Evolutionary conservation across 768 basidiomycete species (phyloP).

Genomic region (Tulasnella sp.): DNA sequence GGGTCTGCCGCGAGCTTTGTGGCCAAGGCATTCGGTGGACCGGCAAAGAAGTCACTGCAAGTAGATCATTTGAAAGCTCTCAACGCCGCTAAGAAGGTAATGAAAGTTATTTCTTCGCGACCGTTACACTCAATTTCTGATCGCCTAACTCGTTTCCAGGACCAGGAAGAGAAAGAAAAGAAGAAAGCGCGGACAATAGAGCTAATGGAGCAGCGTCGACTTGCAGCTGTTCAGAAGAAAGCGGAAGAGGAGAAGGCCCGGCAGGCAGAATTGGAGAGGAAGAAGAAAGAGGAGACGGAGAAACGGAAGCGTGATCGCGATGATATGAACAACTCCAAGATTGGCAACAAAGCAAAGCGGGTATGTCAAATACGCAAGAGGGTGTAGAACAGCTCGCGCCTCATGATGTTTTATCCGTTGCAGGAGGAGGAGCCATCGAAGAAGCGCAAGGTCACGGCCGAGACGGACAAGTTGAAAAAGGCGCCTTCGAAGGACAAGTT

Average conservation of each 20-base stretch:
- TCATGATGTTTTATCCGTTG: constrained; percentile 24
- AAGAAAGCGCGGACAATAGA: constrained; percentile 64
- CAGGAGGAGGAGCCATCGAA: constrained; percentile 56
- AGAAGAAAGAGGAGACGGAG: constrained; percentile 61
- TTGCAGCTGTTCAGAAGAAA: constrained; percentile 62
- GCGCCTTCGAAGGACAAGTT: constrained; percentile 44
- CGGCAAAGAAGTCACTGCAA: constrained; percentile 54
- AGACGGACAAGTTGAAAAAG: constrained; percentile 54
- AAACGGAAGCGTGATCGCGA: constrained; percentile 74
- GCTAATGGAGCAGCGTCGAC: constrained; percentile 62
- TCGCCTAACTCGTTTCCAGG: constrained; percentile 37
- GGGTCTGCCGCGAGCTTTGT: constrained; percentile 61
- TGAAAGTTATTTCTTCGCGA: constrained; percentile 51
- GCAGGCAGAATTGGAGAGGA: constrained; percentile 56
- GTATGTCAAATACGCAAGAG: background rate
- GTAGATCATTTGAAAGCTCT: constrained; percentile 66
- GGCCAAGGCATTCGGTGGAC: constrained; percentile 51
- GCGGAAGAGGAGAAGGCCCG: constrained; percentile 64
- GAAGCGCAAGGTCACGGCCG: constrained; percentile 53
- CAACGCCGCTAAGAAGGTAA: constrained; percentile 64
- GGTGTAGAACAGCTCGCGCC: background rate
- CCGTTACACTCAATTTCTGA: constrained; percentile 1
- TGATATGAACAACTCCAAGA: constrained; percentile 56
- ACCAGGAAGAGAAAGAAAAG: constrained; percentile 81
- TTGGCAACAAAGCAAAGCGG: constrained; percentile 45